Evolutionary conservation across 2,329 filamentous ascomycete genomes (phyloP), one percentile per base, ranked within the genome.

Genomic region (Fusarium circinatum): DNA sequence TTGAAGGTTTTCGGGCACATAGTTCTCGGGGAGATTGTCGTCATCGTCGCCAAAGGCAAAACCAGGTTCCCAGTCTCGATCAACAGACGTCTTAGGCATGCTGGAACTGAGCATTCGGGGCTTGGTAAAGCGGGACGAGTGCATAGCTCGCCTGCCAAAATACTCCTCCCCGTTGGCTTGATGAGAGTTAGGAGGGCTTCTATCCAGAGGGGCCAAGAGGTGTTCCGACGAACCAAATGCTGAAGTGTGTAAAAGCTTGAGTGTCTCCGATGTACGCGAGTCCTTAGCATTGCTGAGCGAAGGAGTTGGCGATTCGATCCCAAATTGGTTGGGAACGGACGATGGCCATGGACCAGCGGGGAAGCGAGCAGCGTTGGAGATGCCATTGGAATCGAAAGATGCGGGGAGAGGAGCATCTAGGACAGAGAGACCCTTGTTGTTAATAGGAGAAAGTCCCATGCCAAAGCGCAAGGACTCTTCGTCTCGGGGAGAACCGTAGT

Each of bases 311-410:
- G 93, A 95, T 59, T 98, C 95, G 75, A 98, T 86, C 20, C 94
- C 94, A 78, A 98, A 98, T 77, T 96, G 94, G 58, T 94, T 94
- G 15, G 96, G 96, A 17, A 98, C 93, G 0, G 96, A 98, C 0
- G 95, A 94, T 13, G 96, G 95, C 82, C 97, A 95, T 1, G 95
- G 94, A 0, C 94, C 96, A 38, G 83, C 85, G 24, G 86, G 86
- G 80, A 95, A 95, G 68, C 94, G 91, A 24, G 96, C 95, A 71
- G 94, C 95, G 81, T 96, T 94, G 17, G 95, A 98, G 60, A 98
- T 94, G 56, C 95, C 96, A 79, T 98, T 96, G 77, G 95, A 97
- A 83, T 98, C 96, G 81, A 98, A 98, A 0, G 96, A 98, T 14
- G 95, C 94, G 3, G 96, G 96, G 14, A 98, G 89, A 22, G 94